Base-by-base conservation (phyloP, 2,329 filamentous ascomycete species). In the Penicillium sp. region DNA sequence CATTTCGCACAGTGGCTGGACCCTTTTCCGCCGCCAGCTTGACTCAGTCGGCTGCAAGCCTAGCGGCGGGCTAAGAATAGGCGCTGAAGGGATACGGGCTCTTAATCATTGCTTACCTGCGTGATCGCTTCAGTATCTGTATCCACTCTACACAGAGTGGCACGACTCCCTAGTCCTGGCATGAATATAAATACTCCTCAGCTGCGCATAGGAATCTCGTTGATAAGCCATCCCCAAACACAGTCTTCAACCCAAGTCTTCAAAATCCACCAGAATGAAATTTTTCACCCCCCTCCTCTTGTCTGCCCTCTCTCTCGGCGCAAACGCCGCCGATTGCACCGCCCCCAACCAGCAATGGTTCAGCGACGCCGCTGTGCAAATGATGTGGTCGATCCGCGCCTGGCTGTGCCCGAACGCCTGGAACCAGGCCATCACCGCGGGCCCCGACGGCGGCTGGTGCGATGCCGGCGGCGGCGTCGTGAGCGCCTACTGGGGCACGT, bases 351-450 rank as follows among this genome's bases (percentile, higher is more conserved):
- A 61, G n/a, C 59, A 61, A 44, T 51, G 47, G 47, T 61, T 57
- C 41, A 57, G 53, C 7, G 17, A 50, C 15, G 29, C 59, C 9
- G 59, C 59, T 1, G 59, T 61, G 5, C 53, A 62, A 50, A 62
- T 62, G 60, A 62, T 62, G 60, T 62, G 60, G 60, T 62, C 60
- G 5, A 62, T 62, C 19, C 60, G 60, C 13, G 60, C 49, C 1
- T 62, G 60, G 60, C 7, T 62, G 3, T 62, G 60, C 9, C 60
- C 49, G 15, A 62, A 62, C 44, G 60, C 60, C 7, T 62, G 60
- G 60, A 54, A 26, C 21, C 49, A 57, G n/a, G 53, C 48, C 8
- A 58, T 56, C 7, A 58, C 55, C 1, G 60, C 55, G 11, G 55
- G 49, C 3, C 60, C 60, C 3, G 60, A 62, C 11, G 55, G 60